Conservation (phyloP, 345 rosid species). For the Gossypium turneri region DNA sequence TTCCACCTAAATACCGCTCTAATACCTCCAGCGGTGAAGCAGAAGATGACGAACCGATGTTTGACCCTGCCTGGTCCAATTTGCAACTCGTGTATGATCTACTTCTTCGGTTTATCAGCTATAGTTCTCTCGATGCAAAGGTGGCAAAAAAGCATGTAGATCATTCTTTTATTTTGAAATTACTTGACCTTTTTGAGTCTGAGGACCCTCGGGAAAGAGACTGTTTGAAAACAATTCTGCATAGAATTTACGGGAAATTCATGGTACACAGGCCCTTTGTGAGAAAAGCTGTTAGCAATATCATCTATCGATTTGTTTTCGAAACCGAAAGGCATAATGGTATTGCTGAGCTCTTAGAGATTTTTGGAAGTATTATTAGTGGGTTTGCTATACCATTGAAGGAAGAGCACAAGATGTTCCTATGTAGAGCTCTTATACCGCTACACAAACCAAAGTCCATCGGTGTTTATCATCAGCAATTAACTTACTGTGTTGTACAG, state of each 20-base stretch:
- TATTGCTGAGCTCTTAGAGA: constrained; percentile 72
- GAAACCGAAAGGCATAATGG: constrained; percentile 73
- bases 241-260: constrained; percentile 66
- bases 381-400: constrained; percentile 80
- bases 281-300: constrained; percentile 64
- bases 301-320: constrained; percentile 62
- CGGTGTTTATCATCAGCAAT: constrained; percentile 71
- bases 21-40: constrained; percentile 43
- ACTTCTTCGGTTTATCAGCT: constrained; percentile 51
- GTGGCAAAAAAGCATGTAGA: constrained; percentile 66
- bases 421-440: constrained; percentile 63
- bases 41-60: constrained; percentile 73
- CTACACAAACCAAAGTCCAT: constrained; percentile 73
- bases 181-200: constrained; percentile 76
- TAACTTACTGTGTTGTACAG: constrained; percentile 67
- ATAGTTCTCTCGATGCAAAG: constrained; percentile 53
- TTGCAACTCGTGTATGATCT: constrained; percentile 69
- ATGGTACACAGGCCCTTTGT: constrained; percentile 73
- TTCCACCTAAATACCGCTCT: constrained; percentile 61
- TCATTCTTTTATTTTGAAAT: constrained; percentile 48
- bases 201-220: constrained; percentile 84
- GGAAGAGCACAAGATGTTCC: constrained; percentile 66
- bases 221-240: constrained; percentile 68
- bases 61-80: constrained; percentile 76
- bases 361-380: constrained; percentile 69